A percentile compares a stretch with the other conserved stretches of the same genome.
Evolutionary conservation across 257 asterid genomes (phyloP).

Genomic region (Handroanthus guayacan): DNA sequence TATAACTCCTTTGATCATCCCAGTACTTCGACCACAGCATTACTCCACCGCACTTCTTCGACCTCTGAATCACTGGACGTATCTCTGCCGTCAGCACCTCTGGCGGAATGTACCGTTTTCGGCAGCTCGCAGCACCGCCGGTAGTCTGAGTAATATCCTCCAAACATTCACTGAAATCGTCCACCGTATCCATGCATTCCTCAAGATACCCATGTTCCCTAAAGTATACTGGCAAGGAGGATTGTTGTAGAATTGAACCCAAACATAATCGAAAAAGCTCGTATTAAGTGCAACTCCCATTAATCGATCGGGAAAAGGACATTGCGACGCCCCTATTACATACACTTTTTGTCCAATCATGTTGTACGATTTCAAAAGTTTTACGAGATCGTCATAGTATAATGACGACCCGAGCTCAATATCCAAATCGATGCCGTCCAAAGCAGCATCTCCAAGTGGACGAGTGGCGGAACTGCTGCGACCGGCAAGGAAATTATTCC

Average conservation of each 20-base stretch:
- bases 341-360: constrained; percentile 43
- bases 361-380: constrained; percentile 42
- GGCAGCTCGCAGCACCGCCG: constrained; percentile 66
- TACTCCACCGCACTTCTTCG: constrained; percentile 71
- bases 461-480: constrained; percentile 38
- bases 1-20: constrained; percentile 66
- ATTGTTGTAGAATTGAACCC: constrained; percentile 80
- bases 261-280: constrained; percentile 63
- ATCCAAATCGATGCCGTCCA: constrained; percentile 77
- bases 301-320: constrained; percentile 69
- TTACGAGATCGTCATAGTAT: constrained; percentile 59
- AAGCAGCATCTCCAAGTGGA: constrained; percentile 65
- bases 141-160: constrained; percentile 65
- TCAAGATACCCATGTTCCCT: constrained; percentile 44
- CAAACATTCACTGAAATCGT: constrained; percentile 44
- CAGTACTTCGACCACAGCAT: constrained; percentile 80
- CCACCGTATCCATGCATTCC: constrained; percentile 61
- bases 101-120: constrained; percentile 71
- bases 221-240: constrained; percentile 60
- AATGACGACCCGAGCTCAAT: constrained; percentile 60
- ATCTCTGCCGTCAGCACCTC: constrained; percentile 48
- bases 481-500: constrained; percentile 74
- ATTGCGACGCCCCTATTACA: constrained; percentile 75
- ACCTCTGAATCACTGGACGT: constrained; percentile 57
- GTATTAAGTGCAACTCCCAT: constrained; percentile 58